Percentiles rank a stretch among this genome's conserved stretches.
Conservation (phyloP, 2,329 filamentous ascomycete genomes). For the Calonectria hongkongensis region DNA sequence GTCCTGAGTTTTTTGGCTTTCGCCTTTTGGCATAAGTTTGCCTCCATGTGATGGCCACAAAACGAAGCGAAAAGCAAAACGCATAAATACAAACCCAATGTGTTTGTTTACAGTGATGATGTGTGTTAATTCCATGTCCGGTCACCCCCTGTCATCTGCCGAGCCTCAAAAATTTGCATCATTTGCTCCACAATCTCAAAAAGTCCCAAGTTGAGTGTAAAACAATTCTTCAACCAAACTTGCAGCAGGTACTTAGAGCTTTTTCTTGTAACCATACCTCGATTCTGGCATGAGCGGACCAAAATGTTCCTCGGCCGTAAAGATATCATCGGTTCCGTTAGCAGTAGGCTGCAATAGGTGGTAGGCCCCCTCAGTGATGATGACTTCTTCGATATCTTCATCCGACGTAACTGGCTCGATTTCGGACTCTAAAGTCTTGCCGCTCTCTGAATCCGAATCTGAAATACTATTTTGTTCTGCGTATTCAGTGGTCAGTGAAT, state of each 20-base stretch:
- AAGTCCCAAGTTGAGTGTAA: conserved; percentile 22
- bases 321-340: neutral
- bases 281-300: neutral
- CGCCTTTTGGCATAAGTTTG: neutral
- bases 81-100: neutral
- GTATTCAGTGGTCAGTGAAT: conserved; percentile 32
- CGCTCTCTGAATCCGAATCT: conserved; percentile 43
- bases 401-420: conserved; percentile 38
- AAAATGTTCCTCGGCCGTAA: neutral
- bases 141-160: neutral
- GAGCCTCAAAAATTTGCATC: neutral
- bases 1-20: neutral
- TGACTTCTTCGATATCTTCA: conserved; percentile 38
- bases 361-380: conserved; percentile 18
- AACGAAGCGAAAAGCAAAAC: neutral
- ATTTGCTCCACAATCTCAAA: conserved; percentile 1
- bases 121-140: neutral
- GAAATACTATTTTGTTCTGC: conserved; percentile 50
- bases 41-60: neutral
- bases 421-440: conserved; percentile 32
- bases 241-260: neutral
- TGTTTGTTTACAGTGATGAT: conserved; percentile 2
- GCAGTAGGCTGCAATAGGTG: conserved; percentile 18
- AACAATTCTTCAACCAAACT: conserved; percentile 9
- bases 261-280: neutral